Evolutionary conservation across 495 filamentous ascomycete species (phyloP).

Genomic region (Penicillium daleae): DNA sequence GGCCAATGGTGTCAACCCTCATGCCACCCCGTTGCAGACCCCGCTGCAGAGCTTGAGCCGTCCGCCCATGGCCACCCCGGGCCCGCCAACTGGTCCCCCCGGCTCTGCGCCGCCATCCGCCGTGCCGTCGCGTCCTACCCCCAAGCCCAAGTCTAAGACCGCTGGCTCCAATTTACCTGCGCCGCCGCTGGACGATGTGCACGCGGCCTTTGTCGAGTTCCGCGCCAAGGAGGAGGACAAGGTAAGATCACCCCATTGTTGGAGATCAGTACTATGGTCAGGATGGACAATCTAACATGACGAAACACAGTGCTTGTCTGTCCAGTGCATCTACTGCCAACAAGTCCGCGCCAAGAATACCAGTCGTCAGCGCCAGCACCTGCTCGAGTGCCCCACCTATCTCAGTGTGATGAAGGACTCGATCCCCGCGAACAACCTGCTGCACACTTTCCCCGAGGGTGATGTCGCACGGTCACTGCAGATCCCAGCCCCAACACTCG

Average conservation of each 20-base stretch:
- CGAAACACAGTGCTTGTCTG: slow-evolving; percentile 52
- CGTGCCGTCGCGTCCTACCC: slow-evolving; percentile 41
- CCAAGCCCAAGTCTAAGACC: slow-evolving; percentile 49
- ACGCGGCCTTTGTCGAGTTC: slow-evolving; percentile 60
- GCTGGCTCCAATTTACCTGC: slow-evolving; percentile 46
- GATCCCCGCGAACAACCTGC: slow-evolving; percentile 60
- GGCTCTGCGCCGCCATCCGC: slow-evolving; percentile 39
- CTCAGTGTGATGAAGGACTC: slow-evolving; percentile 61
- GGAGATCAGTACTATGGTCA: too few species aligned
- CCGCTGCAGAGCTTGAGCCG: slow-evolving; percentile 47
- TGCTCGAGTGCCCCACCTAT: slow-evolving; percentile 59
- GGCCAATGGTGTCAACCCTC: slow-evolving; percentile 51
- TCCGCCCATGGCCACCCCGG: slow-evolving; percentile 45
- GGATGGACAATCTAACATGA: slow-evolving; percentile 14
- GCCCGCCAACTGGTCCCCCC: slow-evolving; percentile 32
- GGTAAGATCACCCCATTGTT: slow-evolving; percentile 45
- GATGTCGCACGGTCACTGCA: slow-evolving; percentile 56
- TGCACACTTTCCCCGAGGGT: slow-evolving; percentile 60
- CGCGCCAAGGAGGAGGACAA: slow-evolving; percentile 62
- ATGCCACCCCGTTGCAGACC: slow-evolving; percentile 50
- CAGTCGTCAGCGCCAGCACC: slow-evolving; percentile 57
- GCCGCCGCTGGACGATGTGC: slow-evolving; percentile 56
- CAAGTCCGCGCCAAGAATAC: slow-evolving; percentile 62
- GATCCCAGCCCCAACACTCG: slow-evolving; percentile 58
- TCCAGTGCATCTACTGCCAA: slow-evolving; percentile 62